Base-by-base conservation (phyloP, 1,284 basidiomycete species). In the Moniliophthora roreri region DNA sequence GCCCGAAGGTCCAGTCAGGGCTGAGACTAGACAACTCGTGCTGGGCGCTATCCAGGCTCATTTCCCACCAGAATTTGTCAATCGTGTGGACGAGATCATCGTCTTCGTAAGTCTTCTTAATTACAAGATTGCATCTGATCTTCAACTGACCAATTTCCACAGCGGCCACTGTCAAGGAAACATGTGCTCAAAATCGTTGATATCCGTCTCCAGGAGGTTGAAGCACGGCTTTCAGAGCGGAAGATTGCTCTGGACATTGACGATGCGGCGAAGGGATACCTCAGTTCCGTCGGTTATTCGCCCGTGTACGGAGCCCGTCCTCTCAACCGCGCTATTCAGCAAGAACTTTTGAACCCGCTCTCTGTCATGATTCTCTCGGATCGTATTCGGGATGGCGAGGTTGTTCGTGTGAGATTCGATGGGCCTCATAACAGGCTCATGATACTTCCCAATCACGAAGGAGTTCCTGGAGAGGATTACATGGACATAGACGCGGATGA, bases 61-160 rank as follows among this genome's bases (percentile, higher is more conserved):
- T 68, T 97, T 96, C 78, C 90, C 93, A 39, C 96, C 95, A 1
- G 95, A 98, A 69, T 90, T 98, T 62, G 76, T 95, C 66, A 96
- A 96, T 71, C 86, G 95, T 60, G 84, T 97, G 52, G 94, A 96
- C 69, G 91, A 93, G 56, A 87, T 91, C 52, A 81, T 93, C 61
- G 87, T 96, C 58, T 97, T 95, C 81, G 91, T 87, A 64, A 80
- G 86, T 79, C 11, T 51, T 37, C 47, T 36, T 49, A 44, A 28
- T 54, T 34, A 18, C 49, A 20, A n/a, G 46, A 45, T 42, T 44
- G 34, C 8, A 39, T 15, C 48, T 53, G 28, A 35, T n/a, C 47
- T 54, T 21, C 26, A 61, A 52, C 64, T 69, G 58, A 72, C 63
- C 56, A 32, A 56, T 37, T 39, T 8, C 52, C 64, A 36, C 60